Base-by-base conservation (phyloP, 2,329 filamentous ascomycete genomes). In the Laburnicola sp. region DNA sequence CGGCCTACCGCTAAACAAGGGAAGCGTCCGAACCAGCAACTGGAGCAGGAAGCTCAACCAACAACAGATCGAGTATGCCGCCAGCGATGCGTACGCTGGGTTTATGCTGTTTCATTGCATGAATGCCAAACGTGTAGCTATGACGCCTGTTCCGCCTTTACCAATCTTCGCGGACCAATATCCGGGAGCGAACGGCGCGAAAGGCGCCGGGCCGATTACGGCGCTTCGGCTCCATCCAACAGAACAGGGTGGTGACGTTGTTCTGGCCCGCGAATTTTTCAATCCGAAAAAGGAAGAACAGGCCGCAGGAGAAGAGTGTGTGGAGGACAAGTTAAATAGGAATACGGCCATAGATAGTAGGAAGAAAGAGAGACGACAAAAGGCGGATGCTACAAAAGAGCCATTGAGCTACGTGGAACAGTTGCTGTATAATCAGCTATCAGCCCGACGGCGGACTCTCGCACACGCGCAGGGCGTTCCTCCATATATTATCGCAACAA, bases 41-140 rank as follows among this genome's bases (percentile, higher is more conserved):
- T 97, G 93, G 92, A 83, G 83, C 26, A 74, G 77, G 51, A 65
- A 76, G 0, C 74, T 97, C 30, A 79, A 76, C 21, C 75, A 80
- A 57, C 70, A 82, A 7, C 92, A 97, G 67, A 81, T 89, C 16
- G 71, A 81, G 79, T 93, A 81, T 77, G 73, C 92, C n/a, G 91
- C 91, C 2, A 84, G 87, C 0, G 93, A 97, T 72, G 88, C 91
- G 0, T 97, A 96, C 67, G 91, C 91, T 30, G 87, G 87, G 3
- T 73, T 92, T 10, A 87, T 90, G 60, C 76, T 97, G 0, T 96
- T 84, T 63, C 78, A 89, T 48, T 80, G 82, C 3, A 76, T 96
- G 56, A 87, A 97, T 51, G 75, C 83, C 34, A 82, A 87, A 62
- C 53, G 66, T 58, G 73, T 76, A 86, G 0, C 87, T 92, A 47